These are phyloP conservation scores for Baffinella frigidus DNA, from an alignment of 208 protist species.

Conservation along the genomic window DNA sequence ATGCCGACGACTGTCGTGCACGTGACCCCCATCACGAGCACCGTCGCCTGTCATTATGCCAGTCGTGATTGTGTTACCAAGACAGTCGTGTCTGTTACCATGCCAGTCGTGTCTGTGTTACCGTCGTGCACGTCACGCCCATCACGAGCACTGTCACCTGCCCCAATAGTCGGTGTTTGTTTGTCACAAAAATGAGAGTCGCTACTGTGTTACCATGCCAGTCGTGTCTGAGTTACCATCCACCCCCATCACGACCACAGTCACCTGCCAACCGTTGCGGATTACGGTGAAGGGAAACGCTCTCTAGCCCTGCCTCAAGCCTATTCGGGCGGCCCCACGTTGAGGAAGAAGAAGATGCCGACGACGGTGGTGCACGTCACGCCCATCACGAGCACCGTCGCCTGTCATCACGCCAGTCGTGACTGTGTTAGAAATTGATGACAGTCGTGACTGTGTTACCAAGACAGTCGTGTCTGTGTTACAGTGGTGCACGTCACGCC, in stretches of 20 bases:
- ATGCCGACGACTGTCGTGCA: neutral
- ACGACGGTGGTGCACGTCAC: constrained; percentile 26
- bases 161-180: neutral
- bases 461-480: neutral
- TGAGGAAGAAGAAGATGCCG: constrained; percentile 56
- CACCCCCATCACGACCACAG: neutral
- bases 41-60: neutral
- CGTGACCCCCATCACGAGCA: neutral
- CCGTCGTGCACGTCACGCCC: neutral
- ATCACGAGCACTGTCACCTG: neutral
- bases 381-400: neutral
- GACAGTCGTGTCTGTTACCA: neutral
- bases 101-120: neutral
- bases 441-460: neutral
- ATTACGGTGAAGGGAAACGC: neutral
- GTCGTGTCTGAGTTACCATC: neutral
- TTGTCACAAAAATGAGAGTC: neutral
- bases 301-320: no score
- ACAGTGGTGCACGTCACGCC: neutral
- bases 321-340: neutral
- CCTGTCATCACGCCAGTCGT: no score
- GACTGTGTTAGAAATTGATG: no score
- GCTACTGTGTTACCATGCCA: neutral
- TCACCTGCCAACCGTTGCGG: no score
- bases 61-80: neutral